Percentiles rank a stretch among this genome's conserved stretches.
phyloP scores from a whole-genome alignment of 495 filamentous ascomycete genomes.

The Polyplosphaeria fusca region DNA sequence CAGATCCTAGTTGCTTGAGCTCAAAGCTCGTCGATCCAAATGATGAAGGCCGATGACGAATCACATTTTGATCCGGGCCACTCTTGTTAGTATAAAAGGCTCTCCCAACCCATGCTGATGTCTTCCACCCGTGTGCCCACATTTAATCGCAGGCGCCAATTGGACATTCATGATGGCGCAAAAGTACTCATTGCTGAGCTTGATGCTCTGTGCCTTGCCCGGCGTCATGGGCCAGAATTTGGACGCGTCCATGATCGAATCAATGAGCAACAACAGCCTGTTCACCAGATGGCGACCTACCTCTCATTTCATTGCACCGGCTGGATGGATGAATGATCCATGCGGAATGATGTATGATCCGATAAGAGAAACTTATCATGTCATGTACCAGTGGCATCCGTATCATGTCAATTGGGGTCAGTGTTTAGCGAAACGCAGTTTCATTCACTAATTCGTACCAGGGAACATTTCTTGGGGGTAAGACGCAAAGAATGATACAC shows the following conservation, averaged over 20 bases:
- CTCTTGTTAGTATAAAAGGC: too few species aligned
- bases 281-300: slow-evolving; percentile 49
- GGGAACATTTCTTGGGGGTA: slow-evolving; percentile 48
- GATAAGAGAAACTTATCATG: slow-evolving; percentile 39
- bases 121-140: too few species aligned
- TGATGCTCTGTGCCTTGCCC: slow-evolving; percentile 11
- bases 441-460: too few species aligned
- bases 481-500: slow-evolving; percentile 8
- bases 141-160: too few species aligned
- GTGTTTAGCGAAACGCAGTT: too few species aligned
- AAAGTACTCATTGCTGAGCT: slow-evolving; percentile 3
- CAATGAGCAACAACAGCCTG: slow-evolving; percentile 41
- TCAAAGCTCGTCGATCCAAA: slow-evolving; percentile 1
- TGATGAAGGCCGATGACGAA: background rate
- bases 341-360: slow-evolving; percentile 56
- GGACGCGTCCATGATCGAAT: slow-evolving; percentile 24
- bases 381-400: slow-evolving; percentile 46
- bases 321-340: slow-evolving; percentile 58
- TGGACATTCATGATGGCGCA: background rate
- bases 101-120: too few species aligned
- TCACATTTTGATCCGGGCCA: too few species aligned
- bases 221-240: slow-evolving; percentile 15
- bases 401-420: slow-evolving; percentile 43
- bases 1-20: background rate
- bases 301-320: slow-evolving; percentile 51